Base-by-base conservation (phyloP, 2,329 filamentous ascomycete species). In the Sporothrix variecibatus region DNA sequence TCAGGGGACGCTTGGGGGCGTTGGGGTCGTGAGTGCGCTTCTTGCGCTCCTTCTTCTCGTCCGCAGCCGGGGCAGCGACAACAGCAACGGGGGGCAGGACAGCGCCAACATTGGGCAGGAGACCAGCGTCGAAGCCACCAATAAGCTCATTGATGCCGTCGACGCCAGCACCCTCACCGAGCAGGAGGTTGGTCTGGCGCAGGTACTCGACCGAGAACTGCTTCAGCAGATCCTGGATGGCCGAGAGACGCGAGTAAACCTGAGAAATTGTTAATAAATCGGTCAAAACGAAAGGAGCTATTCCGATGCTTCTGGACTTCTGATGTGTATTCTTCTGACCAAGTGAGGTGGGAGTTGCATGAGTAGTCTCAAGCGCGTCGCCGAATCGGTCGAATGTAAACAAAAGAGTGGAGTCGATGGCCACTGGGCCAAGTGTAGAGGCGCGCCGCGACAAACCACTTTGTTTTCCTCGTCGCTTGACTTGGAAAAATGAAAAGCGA, bases 1-100 rank as follows among this genome's bases (percentile, higher is more conserved):
- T 98, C 80, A 98, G 84, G 9, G 95, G 95, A 70, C 95, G 91
- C 89, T 98, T 98, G 75, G 95, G 95, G 7, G 95, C 95, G 82
- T 97, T 97, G 78, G 95, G 95, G 82, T 98, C 95, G 80, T 93
- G 91, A 58, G 90, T 91, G 76, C 91, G 90, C 87, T 95, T 95
- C 88, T 96, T 95, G 83, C 93, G 92, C 87, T 96, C 94, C 88
- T 94, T 94, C 88, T 94, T 93, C 82, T 91, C 90, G 79, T 90
- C 88, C 11, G 85, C 87, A 0, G 83, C 84, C 31, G 86, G 15
- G 82, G 82, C 46, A 80, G 77, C 71, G 2, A 73, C 83, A 77
- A 60, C 81, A 82, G 83, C 40, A 81, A 78, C 72, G 15, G 76
- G 83, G 78, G 58, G 82, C 78, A 71, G 82, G 43, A 76, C 40